Conservation (phyloP, 257 asterid species). For the Verbena officinalis region DNA sequence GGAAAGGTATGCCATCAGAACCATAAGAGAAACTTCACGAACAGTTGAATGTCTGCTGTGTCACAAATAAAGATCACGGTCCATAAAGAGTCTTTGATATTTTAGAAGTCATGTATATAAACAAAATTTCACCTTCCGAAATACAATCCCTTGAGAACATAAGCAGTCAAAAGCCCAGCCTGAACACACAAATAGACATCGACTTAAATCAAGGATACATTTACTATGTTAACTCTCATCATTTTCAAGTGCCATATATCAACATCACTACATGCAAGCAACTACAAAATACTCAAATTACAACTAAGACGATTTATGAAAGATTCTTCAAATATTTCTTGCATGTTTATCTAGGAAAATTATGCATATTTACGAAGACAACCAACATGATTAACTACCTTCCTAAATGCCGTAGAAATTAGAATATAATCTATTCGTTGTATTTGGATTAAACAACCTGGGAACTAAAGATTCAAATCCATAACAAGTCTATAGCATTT, state of each 20-base stretch:
- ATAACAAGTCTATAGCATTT: not conserved
- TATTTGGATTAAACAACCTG: not conserved
- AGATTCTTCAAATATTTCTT: not conserved
- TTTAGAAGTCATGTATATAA: not conserved
- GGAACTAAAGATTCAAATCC: not conserved
- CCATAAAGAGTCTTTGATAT: conserved; percentile 3
- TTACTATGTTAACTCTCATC: not conserved
- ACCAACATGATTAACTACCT: not conserved
- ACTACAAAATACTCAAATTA: not conserved
- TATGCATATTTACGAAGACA: not conserved
- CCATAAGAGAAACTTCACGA: conserved; percentile 90
- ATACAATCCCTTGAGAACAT: conserved; percentile 74
- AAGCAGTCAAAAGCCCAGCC: conserved; percentile 86
- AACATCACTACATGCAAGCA: not conserved
- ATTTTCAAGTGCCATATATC: not conserved
- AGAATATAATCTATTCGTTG: not conserved
- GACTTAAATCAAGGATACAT: not conserved
- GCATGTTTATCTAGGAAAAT: not conserved
- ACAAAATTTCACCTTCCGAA: conserved; percentile 65
- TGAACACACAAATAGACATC: conserved; percentile 40
- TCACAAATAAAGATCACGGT: conserved; percentile 32
- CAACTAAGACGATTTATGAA: not conserved
- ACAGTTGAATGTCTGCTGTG: conserved; percentile 75
- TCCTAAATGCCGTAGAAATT: not conserved
- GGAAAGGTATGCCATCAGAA: conserved; percentile 88